A percentile compares a stretch with the other conserved stretches of the same genome.
Evolutionary conservation across 805 yeast species (phyloP).

Genomic region (Priceomyces fermenticarens): DNA sequence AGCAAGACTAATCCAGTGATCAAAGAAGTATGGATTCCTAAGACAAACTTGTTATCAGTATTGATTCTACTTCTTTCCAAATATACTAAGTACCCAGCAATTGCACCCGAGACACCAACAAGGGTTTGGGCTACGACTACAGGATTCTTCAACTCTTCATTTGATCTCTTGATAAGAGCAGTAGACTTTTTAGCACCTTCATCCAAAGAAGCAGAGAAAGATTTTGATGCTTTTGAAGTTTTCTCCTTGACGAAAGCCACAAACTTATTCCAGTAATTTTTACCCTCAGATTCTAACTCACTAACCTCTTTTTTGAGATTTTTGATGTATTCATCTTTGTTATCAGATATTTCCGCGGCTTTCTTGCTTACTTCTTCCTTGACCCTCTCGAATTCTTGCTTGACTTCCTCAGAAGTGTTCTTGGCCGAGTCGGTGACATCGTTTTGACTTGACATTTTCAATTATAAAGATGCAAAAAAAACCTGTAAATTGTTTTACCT

Average conservation of each 20-base stretch:
- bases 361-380: constrained; percentile 18
- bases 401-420: constrained; percentile 9
- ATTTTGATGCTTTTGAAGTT: not conserved
- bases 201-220: constrained; percentile 11
- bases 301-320: constrained; percentile 14
- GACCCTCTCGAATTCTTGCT: constrained; percentile 19
- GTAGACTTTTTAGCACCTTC: constrained; percentile 12
- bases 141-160: constrained; percentile 55
- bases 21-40: constrained; percentile 49
- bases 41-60: constrained; percentile 42
- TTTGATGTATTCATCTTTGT: constrained; percentile 8
- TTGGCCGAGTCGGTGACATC: constrained; percentile 38
- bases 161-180: constrained; percentile 14
- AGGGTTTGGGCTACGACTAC: constrained; percentile 55
- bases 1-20: constrained; percentile 52
- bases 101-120: constrained; percentile 45
- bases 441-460: constrained; percentile 28
- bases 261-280: constrained; percentile 19
- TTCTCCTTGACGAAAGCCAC: constrained; percentile 12
- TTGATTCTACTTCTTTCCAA: constrained; percentile 49
- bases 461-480: not conserved
- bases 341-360: constrained; percentile 12
- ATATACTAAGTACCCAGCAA: constrained; percentile 49
- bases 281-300: constrained; percentile 21
- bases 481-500: too few relatives aligned